Evolutionary conservation across 768 basidiomycete species (phyloP).

Genomic region (Podaxis sp.): DNA sequence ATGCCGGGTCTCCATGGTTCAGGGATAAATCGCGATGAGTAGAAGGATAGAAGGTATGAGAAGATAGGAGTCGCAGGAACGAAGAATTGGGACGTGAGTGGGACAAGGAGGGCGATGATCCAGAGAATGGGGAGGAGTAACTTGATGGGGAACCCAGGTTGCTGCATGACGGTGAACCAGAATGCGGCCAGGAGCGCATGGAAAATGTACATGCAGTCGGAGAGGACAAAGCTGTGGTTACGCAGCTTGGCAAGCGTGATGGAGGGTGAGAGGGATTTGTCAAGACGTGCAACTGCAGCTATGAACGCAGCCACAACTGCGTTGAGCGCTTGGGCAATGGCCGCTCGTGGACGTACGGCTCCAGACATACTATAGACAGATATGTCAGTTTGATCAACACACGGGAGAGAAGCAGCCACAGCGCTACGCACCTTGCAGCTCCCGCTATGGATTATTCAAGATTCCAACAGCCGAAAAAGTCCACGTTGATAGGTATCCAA

Average conservation of each 20-base stretch:
- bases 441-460: background rate
- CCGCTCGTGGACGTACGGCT: background rate
- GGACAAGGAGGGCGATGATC: constrained; percentile 67
- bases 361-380: constrained; percentile 1
- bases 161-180: constrained; percentile 74
- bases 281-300: constrained; percentile 65
- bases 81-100: constrained; percentile 90
- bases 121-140: constrained; percentile 77
- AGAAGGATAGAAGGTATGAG: constrained; percentile 84
- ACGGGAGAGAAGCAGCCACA: background rate
- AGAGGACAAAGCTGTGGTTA: constrained; percentile 52
- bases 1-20: constrained; percentile 73
- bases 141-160: constrained; percentile 70
- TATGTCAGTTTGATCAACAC: background rate
- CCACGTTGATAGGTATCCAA: background rate
- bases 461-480: background rate
- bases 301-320: constrained; percentile 43
- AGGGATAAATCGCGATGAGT: constrained; percentile 85
- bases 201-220: constrained; percentile 65
- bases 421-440: background rate
- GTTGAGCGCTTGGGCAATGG: constrained; percentile 6
- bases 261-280: constrained; percentile 73
- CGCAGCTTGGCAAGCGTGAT: constrained; percentile 63
- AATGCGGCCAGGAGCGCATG: constrained; percentile 63
- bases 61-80: constrained; percentile 85